A percentile compares a stretch with the other conserved stretches of the same genome.
phyloP scores from a whole-genome alignment of 164 flowering plant species.

The Vitis cinerea region DNA sequence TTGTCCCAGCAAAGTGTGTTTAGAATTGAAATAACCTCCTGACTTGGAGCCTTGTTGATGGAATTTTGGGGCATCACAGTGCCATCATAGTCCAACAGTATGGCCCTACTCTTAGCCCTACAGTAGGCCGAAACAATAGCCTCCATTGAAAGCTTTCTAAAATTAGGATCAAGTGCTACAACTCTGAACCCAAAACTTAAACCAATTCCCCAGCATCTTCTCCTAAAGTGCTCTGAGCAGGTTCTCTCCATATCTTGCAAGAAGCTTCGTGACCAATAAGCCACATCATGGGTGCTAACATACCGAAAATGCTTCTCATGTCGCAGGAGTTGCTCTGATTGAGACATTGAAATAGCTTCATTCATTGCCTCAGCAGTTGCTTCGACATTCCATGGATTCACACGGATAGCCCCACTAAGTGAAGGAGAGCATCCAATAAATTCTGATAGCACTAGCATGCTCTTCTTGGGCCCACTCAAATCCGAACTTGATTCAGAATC shows the following conservation, averaged over 20 bases:
- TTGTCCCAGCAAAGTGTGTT: slow-evolving; percentile 37
- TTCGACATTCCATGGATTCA: slow-evolving; percentile 53
- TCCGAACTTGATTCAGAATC: slow-evolving; percentile 17
- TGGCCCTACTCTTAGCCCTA: slow-evolving; percentile 38
- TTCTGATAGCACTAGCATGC: slow-evolving; percentile 50
- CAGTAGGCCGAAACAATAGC: slow-evolving; percentile 34
- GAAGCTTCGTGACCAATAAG: slow-evolving; percentile 51
- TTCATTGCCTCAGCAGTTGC: slow-evolving; percentile 46
- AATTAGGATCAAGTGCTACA: slow-evolving; percentile 47
- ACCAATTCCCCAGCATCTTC: slow-evolving; percentile 46
- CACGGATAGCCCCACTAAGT: slow-evolving; percentile 45
- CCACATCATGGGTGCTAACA: slow-evolving; percentile 47
- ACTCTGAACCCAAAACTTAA: slow-evolving; percentile 45
- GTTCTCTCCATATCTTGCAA: slow-evolving; percentile 50
- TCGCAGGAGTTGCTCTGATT: slow-evolving; percentile 38
- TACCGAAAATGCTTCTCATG: slow-evolving; percentile 52
- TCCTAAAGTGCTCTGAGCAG: slow-evolving; percentile 43
- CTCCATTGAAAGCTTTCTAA: slow-evolving; percentile 44
- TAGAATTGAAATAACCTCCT: slow-evolving; percentile 32
- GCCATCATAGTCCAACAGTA: slow-evolving; percentile 53
- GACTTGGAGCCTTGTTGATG: slow-evolving; percentile 35
- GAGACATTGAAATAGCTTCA: slow-evolving; percentile 34
- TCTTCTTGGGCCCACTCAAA: slow-evolving; percentile 30
- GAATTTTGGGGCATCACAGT: slow-evolving; percentile 46
- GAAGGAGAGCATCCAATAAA: slow-evolving; percentile 51